phyloP scores from a whole-genome alignment of 257 asterid species.

The Lithospermum erythrorhizon region DNA sequence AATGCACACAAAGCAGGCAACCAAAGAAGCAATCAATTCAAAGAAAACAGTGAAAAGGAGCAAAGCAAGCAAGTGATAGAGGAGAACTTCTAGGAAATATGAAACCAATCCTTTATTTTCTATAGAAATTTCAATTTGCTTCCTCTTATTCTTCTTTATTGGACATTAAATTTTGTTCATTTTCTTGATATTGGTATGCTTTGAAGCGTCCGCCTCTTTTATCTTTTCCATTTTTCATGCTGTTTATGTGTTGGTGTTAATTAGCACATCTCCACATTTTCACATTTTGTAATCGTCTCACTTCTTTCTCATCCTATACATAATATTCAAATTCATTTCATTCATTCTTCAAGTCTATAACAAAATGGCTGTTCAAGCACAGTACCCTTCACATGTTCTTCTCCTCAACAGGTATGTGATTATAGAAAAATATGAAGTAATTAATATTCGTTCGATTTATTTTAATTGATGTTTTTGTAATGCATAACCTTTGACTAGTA shows the following conservation, averaged over 20 bases:
- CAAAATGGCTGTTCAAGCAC: slow-evolving; percentile 47
- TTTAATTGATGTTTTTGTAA: no score
- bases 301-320: not conserved
- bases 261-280: not conserved
- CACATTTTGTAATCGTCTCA: not conserved
- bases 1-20: not conserved
- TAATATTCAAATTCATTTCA: not conserved
- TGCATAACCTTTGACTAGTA: not conserved
- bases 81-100: not conserved
- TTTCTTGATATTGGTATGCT: not conserved
- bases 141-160: no score
- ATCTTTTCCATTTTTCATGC: not conserved
- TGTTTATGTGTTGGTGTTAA: no score
- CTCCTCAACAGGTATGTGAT: slow-evolving; percentile 26
- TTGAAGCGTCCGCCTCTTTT: not conserved
- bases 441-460: no score
- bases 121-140: no score
- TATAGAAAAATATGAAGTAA: no score
- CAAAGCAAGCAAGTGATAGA: not conserved
- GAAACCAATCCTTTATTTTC: not conserved
- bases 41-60: not conserved
- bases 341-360: not conserved
- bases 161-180: no score
- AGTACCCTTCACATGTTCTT: slow-evolving; percentile 30
- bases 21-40: not conserved